Percentiles rank a stretch among this genome's conserved stretches.
Evolutionary conservation across 441 rosid species (phyloP).

Genomic region (Syzygium syzygioides): DNA sequence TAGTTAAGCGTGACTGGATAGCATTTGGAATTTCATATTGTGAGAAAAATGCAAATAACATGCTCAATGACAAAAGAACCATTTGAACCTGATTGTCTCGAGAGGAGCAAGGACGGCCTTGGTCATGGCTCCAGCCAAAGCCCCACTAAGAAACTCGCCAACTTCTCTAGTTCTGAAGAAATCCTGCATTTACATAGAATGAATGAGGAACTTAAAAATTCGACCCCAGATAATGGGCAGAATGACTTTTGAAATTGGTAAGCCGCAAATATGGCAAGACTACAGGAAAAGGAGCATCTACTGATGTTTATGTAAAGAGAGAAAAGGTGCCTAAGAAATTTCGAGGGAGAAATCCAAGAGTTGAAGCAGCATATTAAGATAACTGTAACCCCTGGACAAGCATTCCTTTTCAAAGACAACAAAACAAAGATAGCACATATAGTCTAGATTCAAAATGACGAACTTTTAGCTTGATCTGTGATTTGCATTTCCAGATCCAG

Average conservation of each 20-base stretch:
- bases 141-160: constrained; percentile 92
- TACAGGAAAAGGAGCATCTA: neutral
- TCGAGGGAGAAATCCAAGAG: neutral
- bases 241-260: neutral
- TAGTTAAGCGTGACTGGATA: neutral
- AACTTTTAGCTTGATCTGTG: neutral
- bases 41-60: neutral
- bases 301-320: neutral
- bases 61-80: neutral
- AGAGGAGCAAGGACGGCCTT: constrained; percentile 98
- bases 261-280: neutral
- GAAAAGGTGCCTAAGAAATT: neutral
- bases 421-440: neutral
- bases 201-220: neutral
- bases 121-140: constrained; percentile 96
- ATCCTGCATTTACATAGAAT: constrained; percentile 36
- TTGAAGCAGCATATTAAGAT: neutral
- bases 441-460: neutral
- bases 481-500: neutral
- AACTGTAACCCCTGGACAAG: neutral
- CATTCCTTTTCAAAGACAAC: neutral
- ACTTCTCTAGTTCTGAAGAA: constrained; percentile 66
- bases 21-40: neutral
- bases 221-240: neutral
- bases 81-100: constrained; percentile 80